Percentiles rank a stretch among this genome's conserved stretches.
Conservation (phyloP, 306 rosid species). For the Arachis hypogaea region DNA sequence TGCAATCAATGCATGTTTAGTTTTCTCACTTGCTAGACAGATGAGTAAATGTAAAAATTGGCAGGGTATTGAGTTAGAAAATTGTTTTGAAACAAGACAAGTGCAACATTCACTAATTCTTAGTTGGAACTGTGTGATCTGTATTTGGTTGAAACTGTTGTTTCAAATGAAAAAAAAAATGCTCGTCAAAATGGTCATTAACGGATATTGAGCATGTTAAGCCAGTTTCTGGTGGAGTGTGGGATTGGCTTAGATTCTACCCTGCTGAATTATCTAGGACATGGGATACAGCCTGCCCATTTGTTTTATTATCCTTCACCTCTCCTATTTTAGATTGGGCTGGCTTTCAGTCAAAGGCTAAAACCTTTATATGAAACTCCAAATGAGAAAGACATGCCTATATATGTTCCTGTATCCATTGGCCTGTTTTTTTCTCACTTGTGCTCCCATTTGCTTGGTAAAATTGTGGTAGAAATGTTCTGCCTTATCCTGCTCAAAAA, state of each 20-base stretch:
- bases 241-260: neutral
- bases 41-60: conserved; percentile 18
- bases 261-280: conserved; percentile 6
- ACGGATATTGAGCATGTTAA: conserved; percentile 25
- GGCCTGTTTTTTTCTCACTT: neutral
- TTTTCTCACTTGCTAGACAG: conserved; percentile 13
- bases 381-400: neutral
- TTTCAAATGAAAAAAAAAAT: conserved; percentile 9
- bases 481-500: too few species aligned
- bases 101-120: neutral
- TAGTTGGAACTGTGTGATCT: neutral
- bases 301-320: conserved; percentile 8
- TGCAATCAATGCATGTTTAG: conserved; percentile 10
- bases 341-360: conserved; percentile 8
- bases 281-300: neutral
- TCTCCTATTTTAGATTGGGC: neutral
- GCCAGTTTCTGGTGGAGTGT: conserved; percentile 22
- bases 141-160: neutral
- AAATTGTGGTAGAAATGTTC: too few species aligned
- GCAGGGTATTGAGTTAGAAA: neutral
- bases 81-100: neutral
- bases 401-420: neutral
- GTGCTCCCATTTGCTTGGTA: too few species aligned
- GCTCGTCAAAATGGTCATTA: conserved; percentile 5
- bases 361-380: neutral